phyloP scores from a whole-genome alignment of 768 basidiomycete genomes.

The Boletus rubescentipes region DNA sequence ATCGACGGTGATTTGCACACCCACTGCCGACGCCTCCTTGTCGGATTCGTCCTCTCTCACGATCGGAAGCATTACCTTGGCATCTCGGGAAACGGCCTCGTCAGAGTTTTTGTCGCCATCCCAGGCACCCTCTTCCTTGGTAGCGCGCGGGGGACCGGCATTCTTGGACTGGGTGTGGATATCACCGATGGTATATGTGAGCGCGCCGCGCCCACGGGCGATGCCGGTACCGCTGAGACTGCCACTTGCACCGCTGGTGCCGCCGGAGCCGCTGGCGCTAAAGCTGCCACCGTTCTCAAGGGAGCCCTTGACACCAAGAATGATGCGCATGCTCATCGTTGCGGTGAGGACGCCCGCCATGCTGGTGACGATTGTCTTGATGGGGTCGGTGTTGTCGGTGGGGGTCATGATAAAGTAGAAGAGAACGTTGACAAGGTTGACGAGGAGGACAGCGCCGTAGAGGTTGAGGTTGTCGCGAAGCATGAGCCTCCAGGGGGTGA shows the following conservation, averaged over 20 bases:
- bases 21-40: conserved; percentile 27
- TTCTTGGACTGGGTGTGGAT: conserved; percentile 54
- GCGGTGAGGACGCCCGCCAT: conserved; percentile 87
- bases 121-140: conserved; percentile 41
- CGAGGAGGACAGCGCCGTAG: conserved; percentile 75
- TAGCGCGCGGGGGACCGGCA: conserved; percentile 40
- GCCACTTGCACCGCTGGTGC: conserved; percentile 49
- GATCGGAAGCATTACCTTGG: conserved; percentile 38
- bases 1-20: conserved; percentile 62
- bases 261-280: conserved; percentile 47
- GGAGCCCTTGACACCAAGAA: conserved; percentile 77
- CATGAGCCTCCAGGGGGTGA: conserved; percentile 82
- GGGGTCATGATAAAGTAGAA: conserved; percentile 87
- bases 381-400: conserved; percentile 57
- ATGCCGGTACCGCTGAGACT: conserved; percentile 29
- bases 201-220: conserved; percentile 27
- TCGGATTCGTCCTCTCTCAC: conserved; percentile 29
- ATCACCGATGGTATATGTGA: conserved; percentile 44
- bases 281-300: conserved; percentile 73
- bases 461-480: conserved; percentile 87
- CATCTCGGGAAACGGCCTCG: conserved; percentile 33
- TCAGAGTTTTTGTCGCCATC: conserved; percentile 43
- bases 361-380: conserved; percentile 80
- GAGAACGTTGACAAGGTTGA: conserved; percentile 80
- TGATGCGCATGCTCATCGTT: conserved; percentile 85